phyloP scores from a whole-genome alignment of 2,329 filamentous ascomycete genomes.

The Sporothrix phasma region DNA sequence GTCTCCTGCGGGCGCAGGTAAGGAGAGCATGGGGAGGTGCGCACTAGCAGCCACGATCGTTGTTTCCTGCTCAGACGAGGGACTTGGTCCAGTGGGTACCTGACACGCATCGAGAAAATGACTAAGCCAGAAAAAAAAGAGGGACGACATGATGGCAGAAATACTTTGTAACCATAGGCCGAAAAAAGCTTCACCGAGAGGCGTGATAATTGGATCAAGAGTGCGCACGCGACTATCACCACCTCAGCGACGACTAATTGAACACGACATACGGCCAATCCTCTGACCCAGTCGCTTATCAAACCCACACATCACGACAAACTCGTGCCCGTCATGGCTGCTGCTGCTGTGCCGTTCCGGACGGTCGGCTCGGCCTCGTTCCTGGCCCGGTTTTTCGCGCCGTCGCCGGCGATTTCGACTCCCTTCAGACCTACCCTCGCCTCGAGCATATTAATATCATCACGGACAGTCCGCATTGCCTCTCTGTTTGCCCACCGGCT shows the following conservation, averaged over 20 bases:
- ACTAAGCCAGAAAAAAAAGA: background rate
- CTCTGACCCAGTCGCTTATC: background rate
- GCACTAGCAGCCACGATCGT: conserved; percentile 9
- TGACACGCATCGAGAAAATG: background rate
- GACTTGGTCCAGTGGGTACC: background rate
- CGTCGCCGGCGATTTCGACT: background rate
- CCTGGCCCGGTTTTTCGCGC: conserved; percentile 11
- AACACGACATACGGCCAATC: background rate
- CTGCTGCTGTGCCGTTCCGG: conserved; percentile 14
- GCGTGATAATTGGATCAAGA: background rate
- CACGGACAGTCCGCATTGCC: conserved; percentile 25
- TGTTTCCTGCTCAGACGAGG: conserved; percentile 3
- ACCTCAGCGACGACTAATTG: background rate
- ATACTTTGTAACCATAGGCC: background rate
- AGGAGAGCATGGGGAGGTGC: conserved; percentile 11
- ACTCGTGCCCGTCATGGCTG: background rate
- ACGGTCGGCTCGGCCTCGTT: conserved; percentile 9
- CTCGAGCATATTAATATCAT: conserved; percentile 4
- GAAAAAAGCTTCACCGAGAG: conserved; percentile 3
- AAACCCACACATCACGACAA: background rate
- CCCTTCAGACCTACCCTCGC: conserved; percentile 10
- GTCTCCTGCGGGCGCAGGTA: background rate
- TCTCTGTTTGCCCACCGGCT: conserved; percentile 37
- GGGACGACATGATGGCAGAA: background rate
- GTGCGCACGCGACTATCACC: background rate